A percentile compares a stretch with the other conserved stretches of the same genome.
These are phyloP conservation scores for Mucor indicus DNA, from an alignment of 371 early-diverging fungal species.

Conservation along the genomic window DNA sequence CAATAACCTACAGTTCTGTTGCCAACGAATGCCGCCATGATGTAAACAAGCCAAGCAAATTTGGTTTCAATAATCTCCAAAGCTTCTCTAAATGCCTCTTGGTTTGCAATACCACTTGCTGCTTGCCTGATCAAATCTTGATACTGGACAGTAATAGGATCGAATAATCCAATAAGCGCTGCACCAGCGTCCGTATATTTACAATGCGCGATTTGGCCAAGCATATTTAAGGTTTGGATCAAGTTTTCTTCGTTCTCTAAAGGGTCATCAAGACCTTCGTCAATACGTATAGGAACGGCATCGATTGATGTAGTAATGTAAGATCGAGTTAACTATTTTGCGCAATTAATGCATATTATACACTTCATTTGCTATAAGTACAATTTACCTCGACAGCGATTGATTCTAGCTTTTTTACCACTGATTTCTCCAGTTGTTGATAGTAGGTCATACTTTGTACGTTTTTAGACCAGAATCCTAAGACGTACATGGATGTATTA, in stretches of 20 bases:
- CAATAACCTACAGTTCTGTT: slow-evolving; percentile 55
- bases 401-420: slow-evolving; percentile 42
- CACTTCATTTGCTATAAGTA: neutral
- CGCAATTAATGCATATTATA: neutral
- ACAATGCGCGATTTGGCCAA: slow-evolving; percentile 74
- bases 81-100: slow-evolving; percentile 40
- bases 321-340: slow-evolving; percentile 32
- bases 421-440: slow-evolving; percentile 34
- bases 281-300: slow-evolving; percentile 55
- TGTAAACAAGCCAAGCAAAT: slow-evolving; percentile 83
- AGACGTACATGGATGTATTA: slow-evolving; percentile 73
- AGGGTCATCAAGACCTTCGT: slow-evolving; percentile 66
- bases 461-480: slow-evolving; percentile 84
- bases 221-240: slow-evolving; percentile 66
- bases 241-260: slow-evolving; percentile 75
- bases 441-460: slow-evolving; percentile 64
- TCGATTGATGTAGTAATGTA: slow-evolving; percentile 59
- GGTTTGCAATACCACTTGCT: slow-evolving; percentile 5
- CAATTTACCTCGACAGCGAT: slow-evolving; percentile 33
- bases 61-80: slow-evolving; percentile 60
- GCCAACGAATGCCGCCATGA: slow-evolving; percentile 68
- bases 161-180: slow-evolving; percentile 56
- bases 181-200: slow-evolving; percentile 66
- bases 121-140: slow-evolving; percentile 33
- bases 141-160: slow-evolving; percentile 67